Conservation (phyloP, 2,329 filamentous ascomycete genomes). For the Botrytis medusae region DNA sequence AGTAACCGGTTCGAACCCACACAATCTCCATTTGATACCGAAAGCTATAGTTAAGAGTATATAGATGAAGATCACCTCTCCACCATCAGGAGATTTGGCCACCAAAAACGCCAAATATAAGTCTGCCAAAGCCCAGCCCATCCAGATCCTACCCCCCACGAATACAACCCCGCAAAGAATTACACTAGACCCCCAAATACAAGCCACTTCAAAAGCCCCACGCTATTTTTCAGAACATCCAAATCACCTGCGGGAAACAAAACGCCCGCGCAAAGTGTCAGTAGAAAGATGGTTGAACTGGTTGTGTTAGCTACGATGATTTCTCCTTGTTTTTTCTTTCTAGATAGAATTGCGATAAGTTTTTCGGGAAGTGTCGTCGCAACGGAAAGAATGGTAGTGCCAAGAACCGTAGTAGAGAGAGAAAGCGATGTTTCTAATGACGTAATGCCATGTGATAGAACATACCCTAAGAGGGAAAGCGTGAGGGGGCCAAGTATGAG, state of each 20-base stretch:
- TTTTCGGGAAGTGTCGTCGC: slow-evolving; percentile 57
- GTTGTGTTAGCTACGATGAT: slow-evolving; percentile 54
- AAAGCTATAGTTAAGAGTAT: neutral
- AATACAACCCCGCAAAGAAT: slow-evolving; percentile 40
- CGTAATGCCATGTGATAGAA: slow-evolving; percentile 48
- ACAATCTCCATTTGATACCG: accelerated
- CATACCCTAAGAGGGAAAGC: slow-evolving; percentile 49
- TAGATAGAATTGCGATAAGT: slow-evolving; percentile 50
- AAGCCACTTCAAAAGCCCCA: slow-evolving; percentile 39
- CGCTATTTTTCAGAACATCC: slow-evolving; percentile 31
- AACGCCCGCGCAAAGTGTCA: slow-evolving; percentile 51
- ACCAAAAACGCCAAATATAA: slow-evolving; percentile 39
- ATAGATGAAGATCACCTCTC: neutral
- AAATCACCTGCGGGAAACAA: slow-evolving; percentile 39
- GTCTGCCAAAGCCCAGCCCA: slow-evolving; percentile 38
- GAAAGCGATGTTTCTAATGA: slow-evolving; percentile 44
- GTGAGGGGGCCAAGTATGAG: slow-evolving; percentile 47
- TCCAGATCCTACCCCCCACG: slow-evolving; percentile 39
- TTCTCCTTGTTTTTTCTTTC: slow-evolving; percentile 47
- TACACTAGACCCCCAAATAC: slow-evolving; percentile 35
- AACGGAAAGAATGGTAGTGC: slow-evolving; percentile 49
- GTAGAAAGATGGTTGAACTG: slow-evolving; percentile 55
- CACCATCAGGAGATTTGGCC: slow-evolving; percentile 24
- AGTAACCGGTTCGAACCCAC: neutral
- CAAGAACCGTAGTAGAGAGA: slow-evolving; percentile 49